Percentiles rank a stretch among this genome's conserved stretches.
Conservation (phyloP, 805 yeast genomes). For the Scheffersomyces coipomensis region DNA sequence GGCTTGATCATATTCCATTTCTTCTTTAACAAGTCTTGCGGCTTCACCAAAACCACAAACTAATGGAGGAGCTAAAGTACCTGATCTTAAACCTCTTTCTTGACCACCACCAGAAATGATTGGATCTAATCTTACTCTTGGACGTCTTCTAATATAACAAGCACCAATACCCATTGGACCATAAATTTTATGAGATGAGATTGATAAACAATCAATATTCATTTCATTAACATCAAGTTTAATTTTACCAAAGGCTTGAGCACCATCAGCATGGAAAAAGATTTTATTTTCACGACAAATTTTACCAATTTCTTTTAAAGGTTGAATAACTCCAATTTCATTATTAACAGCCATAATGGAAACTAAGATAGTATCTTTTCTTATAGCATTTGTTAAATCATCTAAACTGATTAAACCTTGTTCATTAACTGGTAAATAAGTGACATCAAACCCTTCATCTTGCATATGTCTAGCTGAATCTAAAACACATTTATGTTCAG, state of each 20-base stretch:
- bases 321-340: constrained; percentile 97
- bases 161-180: constrained; percentile 99
- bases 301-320: constrained; percentile 87
- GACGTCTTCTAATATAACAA: constrained; percentile 91
- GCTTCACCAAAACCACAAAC: constrained; percentile 98
- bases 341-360: constrained; percentile 97
- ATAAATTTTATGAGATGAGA: constrained; percentile 93
- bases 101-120: constrained; percentile 97
- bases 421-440: constrained; percentile 79
- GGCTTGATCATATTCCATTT: constrained; percentile 67
- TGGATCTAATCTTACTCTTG: constrained; percentile 95
- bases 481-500: constrained; percentile 98
- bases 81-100: constrained; percentile 96
- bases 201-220: constrained; percentile 91
- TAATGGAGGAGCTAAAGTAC: constrained; percentile 95
- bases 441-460: constrained; percentile 95
- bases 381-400: constrained; percentile 75
- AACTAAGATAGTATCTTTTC: constrained; percentile 88
- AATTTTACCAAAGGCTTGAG: constrained; percentile 95
- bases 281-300: constrained; percentile 85
- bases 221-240: constrained; percentile 88
- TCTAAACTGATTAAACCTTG: constrained; percentile 82
- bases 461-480: constrained; percentile 94
- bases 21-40: constrained; percentile 75
- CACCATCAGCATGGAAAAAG: constrained; percentile 96